Base-by-base conservation (phyloP, 106 monocot species). In the Iris macrosiphon region DNA sequence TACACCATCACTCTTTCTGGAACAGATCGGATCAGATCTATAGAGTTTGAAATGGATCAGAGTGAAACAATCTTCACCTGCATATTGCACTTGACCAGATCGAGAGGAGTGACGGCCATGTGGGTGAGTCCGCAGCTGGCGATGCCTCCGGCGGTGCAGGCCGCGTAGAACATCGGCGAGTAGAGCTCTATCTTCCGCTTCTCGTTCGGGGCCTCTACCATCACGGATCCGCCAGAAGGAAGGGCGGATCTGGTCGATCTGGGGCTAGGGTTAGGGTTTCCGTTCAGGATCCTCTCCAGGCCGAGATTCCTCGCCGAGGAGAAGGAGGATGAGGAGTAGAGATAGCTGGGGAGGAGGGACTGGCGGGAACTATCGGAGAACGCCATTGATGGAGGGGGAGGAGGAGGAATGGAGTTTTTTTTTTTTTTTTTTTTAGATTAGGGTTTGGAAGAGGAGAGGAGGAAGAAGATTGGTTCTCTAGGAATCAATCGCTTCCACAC, bases 1-100 rank as follows among this genome's bases (percentile, higher is more conserved):
- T n/a, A n/a, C n/a, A n/a, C n/a, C n/a, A n/a, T n/a, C n/a, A n/a
- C n/a, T n/a, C n/a, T n/a, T n/a, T n/a, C n/a, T n/a, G n/a, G n/a
- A n/a, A n/a, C n/a, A n/a, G n/a, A n/a, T n/a, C n/a, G n/a, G n/a
- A n/a, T n/a, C n/a, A n/a, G n/a, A n/a, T n/a, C n/a, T n/a, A n/a
- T n/a, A n/a, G n/a, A n/a, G n/a, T n/a, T n/a, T n/a, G n/a, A n/a
- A n/a, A n/a, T n/a, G n/a, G n/a, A n/a, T n/a, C n/a, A n/a, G n/a
- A n/a, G n/a, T n/a, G n/a, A n/a, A n/a, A n/a, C 17, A 15, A 13
- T 7, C 0, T 45, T 43, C 32, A 72, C 86, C 77, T 81, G 86
- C 81, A 86, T 86, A 45, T 86, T 86, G 29, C 80, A 81, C 52
- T 81, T 86, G 30, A 86, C 71, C 10, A 86, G 54, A 81, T 86